phyloP scores from a whole-genome alignment of 2,329 filamentous ascomycete genomes.

The Fonsecaea nubica region DNA sequence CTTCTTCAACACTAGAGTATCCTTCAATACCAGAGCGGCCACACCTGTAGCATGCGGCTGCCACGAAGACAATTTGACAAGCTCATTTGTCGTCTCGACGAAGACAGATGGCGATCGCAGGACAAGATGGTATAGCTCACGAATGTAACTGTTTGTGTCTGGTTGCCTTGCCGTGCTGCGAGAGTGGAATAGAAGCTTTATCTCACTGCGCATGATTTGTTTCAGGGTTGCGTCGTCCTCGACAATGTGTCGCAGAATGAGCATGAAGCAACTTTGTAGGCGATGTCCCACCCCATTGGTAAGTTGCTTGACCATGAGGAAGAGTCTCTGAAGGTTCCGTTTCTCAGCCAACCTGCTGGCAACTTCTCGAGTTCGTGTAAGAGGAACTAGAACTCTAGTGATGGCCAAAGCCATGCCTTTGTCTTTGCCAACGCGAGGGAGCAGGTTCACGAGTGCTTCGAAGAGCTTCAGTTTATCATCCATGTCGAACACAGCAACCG shows the following conservation, averaged over 20 bases:
- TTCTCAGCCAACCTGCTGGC: conserved; percentile 82
- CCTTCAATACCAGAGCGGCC: conserved; percentile 39
- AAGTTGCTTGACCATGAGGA: conserved; percentile 94
- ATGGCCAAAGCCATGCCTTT: conserved; percentile 82
- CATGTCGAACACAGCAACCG: conserved; percentile 66
- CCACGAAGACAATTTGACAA: conserved; percentile 67
- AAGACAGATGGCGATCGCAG: conserved; percentile 85
- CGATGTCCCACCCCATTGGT: conserved; percentile 77
- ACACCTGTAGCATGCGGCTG: conserved; percentile 24
- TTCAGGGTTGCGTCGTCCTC: conserved; percentile 91
- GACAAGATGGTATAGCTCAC: conserved; percentile 77
- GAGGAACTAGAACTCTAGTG: conserved; percentile 80
- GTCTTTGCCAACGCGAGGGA: conserved; percentile 87
- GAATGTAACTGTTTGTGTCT: conserved; percentile 76
- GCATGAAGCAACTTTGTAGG: conserved; percentile 74
- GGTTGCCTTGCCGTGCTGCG: conserved; percentile 60
- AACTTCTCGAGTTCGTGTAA: conserved; percentile 78
- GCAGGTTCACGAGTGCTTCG: conserved; percentile 76
- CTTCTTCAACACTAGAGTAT: conserved; percentile 52
- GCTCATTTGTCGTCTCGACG: conserved; percentile 84
- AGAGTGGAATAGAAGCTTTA: conserved; percentile 75
- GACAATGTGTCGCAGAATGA: conserved; percentile 87
- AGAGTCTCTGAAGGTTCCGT: conserved; percentile 85
- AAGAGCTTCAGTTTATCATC: conserved; percentile 76
- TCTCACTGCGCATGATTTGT: conserved; percentile 90